These are phyloP conservation scores for Hygrocybe punicea DNA, from an alignment of 768 basidiomycete species.

Conservation along the genomic window DNA sequence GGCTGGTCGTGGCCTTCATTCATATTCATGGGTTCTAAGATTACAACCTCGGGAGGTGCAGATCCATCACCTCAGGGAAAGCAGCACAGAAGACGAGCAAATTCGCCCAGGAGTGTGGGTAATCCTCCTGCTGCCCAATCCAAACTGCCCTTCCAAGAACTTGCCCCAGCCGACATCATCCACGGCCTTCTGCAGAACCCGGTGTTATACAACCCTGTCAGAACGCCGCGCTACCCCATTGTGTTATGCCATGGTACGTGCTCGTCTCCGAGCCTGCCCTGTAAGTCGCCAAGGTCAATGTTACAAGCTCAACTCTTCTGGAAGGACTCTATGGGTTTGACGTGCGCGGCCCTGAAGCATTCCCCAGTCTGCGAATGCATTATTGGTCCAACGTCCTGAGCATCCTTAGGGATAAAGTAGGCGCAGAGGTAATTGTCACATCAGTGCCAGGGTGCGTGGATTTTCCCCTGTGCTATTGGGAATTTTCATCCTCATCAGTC, in stretches of 20 bases:
- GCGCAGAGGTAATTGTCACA: conserved; percentile 94
- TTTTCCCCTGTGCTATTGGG: not conserved
- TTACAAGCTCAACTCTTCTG: not conserved
- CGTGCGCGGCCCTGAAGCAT: conserved; percentile 75
- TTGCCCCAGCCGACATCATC: conserved; percentile 44
- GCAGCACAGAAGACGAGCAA: conserved; percentile 9
- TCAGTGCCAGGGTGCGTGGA: conserved; percentile 80
- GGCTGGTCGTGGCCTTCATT: conserved; percentile 24
- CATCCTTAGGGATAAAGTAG: conserved; percentile 73
- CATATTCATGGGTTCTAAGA: not conserved
- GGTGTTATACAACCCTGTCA: conserved; percentile 69
- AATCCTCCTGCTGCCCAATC: conserved; percentile 5
- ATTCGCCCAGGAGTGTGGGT: not conserved
- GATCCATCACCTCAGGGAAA: not conserved
- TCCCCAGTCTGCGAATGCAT: conserved; percentile 81
- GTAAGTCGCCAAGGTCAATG: not conserved
- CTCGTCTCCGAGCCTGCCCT: not conserved
- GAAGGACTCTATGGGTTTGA: conserved; percentile 94
- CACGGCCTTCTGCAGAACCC: conserved; percentile 75
- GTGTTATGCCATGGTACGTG: conserved; percentile 88
- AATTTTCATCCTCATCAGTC: not conserved
- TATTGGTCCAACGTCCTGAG: conserved; percentile 92
- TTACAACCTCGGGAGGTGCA: not conserved
- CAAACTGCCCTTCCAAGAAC: conserved; percentile 12
- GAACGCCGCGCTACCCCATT: conserved; percentile 82